Conservation (phyloP, 1,139 yeast genomes). For the Yamadazyma oceani region DNA sequence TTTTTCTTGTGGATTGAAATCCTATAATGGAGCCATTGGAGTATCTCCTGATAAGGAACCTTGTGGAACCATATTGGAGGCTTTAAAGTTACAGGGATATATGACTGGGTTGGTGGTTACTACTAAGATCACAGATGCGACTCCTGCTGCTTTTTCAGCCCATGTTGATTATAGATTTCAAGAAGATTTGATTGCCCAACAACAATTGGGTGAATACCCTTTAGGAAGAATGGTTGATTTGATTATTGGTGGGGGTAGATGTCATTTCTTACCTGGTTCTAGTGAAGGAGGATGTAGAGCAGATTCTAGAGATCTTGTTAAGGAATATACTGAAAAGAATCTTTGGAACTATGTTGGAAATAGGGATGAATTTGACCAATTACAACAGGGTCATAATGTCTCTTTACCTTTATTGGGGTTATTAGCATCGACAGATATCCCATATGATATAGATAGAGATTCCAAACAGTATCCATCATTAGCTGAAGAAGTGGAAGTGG, state of each 20-base stretch:
- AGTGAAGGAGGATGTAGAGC: conserved; percentile 59
- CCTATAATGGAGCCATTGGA: conserved; percentile 86
- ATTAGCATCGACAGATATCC: conserved; percentile 70
- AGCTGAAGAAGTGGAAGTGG: conserved; percentile 70
- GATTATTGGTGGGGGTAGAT: conserved; percentile 86
- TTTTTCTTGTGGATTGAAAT: conserved; percentile 72
- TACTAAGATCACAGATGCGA: conserved; percentile 70
- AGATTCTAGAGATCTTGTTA: conserved; percentile 63
- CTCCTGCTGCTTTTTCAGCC: conserved; percentile 84
- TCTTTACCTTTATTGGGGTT: conserved; percentile 71
- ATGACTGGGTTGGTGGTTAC: conserved; percentile 85
- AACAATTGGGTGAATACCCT: conserved; percentile 76
- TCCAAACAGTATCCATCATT: conserved; percentile 62
- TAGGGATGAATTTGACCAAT: conserved; percentile 53
- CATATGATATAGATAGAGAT: conserved; percentile 76
- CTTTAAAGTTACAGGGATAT: conserved; percentile 75
- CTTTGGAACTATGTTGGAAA: conserved; percentile 65
- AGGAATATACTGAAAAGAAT: conserved; percentile 54
- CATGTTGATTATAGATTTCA: conserved; percentile 73
- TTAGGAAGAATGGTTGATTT: conserved; percentile 78
- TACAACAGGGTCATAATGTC: conserved; percentile 57
- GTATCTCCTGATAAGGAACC: conserved; percentile 62
- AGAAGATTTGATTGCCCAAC: conserved; percentile 83
- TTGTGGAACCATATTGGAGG: conserved; percentile 83
- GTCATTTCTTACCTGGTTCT: conserved; percentile 58